Evolutionary conservation across 2,329 filamentous ascomycete genomes (phyloP).

Genomic region (Fusarium denticulatum): DNA sequence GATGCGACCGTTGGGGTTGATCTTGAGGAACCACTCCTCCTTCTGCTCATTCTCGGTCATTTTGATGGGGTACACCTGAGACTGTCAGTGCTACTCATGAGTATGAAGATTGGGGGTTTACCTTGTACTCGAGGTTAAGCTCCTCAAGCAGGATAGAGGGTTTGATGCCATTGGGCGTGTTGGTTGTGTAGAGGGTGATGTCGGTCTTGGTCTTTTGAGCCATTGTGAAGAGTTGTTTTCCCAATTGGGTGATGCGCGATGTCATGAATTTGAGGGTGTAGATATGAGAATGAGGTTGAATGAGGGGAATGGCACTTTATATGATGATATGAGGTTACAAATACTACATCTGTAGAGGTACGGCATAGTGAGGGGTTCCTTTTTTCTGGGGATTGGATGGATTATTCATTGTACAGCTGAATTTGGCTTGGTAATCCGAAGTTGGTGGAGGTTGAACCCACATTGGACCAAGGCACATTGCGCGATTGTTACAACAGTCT

Average conservation of each 20-base stretch:
- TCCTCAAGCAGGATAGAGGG: slow-evolving; percentile 88
- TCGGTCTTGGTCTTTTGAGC: slow-evolving; percentile 57
- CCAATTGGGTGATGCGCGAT: slow-evolving; percentile 39
- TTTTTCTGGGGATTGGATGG: slow-evolving; percentile 5
- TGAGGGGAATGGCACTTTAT: slow-evolving; percentile 9
- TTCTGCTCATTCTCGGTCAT: slow-evolving; percentile 82
- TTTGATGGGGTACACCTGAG: slow-evolving; percentile 69
- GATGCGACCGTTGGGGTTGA: slow-evolving; percentile 94
- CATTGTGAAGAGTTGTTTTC: slow-evolving; percentile 45
- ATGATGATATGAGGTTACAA: neutral
- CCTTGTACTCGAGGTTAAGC: slow-evolving; percentile 83
- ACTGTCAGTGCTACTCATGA: neutral
- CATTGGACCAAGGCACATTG: slow-evolving; percentile 8
- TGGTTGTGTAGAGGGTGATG: slow-evolving; percentile 83
- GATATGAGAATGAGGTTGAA: neutral
- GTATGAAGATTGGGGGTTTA: slow-evolving; percentile 38
- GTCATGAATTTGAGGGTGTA: slow-evolving; percentile 31
- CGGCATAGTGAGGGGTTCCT: slow-evolving; percentile 8
- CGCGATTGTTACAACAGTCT: slow-evolving; percentile 15
- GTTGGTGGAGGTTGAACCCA: slow-evolving; percentile 9
- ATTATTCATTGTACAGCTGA: slow-evolving; percentile 21
- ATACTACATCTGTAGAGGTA: neutral
- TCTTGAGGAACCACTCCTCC: slow-evolving; percentile 85
- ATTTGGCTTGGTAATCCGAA: slow-evolving; percentile 23
- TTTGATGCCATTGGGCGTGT: slow-evolving; percentile 92